A percentile compares a stretch with the other conserved stretches of the same genome.
Conservation (phyloP, 2,329 filamentous ascomycete genomes). For the Microthyrium microscopicum region DNA sequence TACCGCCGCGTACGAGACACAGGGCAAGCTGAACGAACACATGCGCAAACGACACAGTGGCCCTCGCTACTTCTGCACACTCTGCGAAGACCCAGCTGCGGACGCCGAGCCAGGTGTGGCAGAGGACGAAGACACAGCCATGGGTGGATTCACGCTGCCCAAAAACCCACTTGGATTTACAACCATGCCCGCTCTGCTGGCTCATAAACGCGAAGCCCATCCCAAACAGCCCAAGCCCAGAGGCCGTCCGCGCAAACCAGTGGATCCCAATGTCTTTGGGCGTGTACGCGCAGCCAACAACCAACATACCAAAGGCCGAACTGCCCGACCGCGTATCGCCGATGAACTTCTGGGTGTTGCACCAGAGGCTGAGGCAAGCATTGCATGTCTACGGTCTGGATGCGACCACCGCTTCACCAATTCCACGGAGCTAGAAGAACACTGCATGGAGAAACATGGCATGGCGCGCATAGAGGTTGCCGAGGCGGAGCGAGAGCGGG, state of each 20-base stretch:
- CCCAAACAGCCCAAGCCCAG: no score
- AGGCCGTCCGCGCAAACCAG: no score
- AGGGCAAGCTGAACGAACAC: slow-evolving; percentile 55
- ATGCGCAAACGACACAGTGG: slow-evolving; percentile 52
- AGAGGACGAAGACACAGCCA: background rate
- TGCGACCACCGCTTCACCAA: slow-evolving; percentile 40
- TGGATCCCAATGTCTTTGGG: no score
- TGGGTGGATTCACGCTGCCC: no score
- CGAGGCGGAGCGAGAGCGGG: slow-evolving; percentile 20
- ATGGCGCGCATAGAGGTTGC: slow-evolving; percentile 22
- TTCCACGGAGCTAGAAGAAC: slow-evolving; percentile 33
- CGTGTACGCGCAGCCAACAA: no score
- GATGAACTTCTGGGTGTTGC: slow-evolving; percentile 32
- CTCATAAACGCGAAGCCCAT: no score
- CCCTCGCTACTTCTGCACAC: slow-evolving; percentile 57
- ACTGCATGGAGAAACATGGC: slow-evolving; percentile 31
- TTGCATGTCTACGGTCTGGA: background rate
- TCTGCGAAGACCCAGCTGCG: slow-evolving; percentile 43
- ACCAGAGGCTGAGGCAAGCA: no score
- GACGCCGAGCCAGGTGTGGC: background rate
- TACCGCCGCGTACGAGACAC: slow-evolving; percentile 53
- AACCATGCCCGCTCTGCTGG: slow-evolving; percentile 33
- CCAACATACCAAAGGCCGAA: no score
- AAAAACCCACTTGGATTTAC: background rate
- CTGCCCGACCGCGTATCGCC: no score